Conservation (phyloP, 257 asterid genomes). For the Lavandula angustifolia region DNA sequence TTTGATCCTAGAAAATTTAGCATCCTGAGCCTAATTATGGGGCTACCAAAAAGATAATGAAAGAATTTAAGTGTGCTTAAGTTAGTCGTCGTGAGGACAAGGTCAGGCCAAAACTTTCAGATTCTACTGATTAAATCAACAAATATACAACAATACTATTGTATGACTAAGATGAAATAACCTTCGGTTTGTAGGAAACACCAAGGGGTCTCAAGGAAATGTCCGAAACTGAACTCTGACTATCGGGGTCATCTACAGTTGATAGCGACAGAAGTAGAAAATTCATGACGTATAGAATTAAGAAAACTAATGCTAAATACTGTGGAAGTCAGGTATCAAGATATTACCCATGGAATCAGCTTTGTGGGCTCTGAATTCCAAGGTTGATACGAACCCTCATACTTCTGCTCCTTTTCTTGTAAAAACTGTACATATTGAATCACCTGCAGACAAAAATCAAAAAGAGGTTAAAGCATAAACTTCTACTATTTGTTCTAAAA, state of each 20-base stretch:
- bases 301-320: constrained; percentile 3
- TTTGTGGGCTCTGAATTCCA: constrained; percentile 90
- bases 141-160: constrained; percentile 21
- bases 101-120: constrained; percentile 15
- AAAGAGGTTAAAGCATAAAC: constrained; percentile 17
- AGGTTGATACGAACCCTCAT: constrained; percentile 79
- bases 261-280: constrained; percentile 14
- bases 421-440: constrained; percentile 78
- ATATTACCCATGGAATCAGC: constrained; percentile 92
- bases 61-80: not conserved
- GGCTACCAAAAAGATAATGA: not conserved
- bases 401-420: constrained; percentile 76
- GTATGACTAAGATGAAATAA: constrained; percentile 25
- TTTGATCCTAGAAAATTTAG: not conserved
- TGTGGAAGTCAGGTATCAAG: constrained; percentile 12
- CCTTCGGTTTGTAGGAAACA: constrained; percentile 31
- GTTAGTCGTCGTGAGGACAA: constrained; percentile 3
- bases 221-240: constrained; percentile 34
- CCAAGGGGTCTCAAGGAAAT: constrained; percentile 32
- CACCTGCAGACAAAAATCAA: constrained; percentile 56
- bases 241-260: constrained; percentile 29
- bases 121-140: constrained; percentile 22
- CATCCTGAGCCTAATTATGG: not conserved
- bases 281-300: constrained; percentile 23
- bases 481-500: constrained; percentile 3